Percentiles rank a stretch among this genome's conserved stretches.
phyloP scores from a whole-genome alignment of 2,329 filamentous ascomycete genomes.

The Fusarium sp. region DNA sequence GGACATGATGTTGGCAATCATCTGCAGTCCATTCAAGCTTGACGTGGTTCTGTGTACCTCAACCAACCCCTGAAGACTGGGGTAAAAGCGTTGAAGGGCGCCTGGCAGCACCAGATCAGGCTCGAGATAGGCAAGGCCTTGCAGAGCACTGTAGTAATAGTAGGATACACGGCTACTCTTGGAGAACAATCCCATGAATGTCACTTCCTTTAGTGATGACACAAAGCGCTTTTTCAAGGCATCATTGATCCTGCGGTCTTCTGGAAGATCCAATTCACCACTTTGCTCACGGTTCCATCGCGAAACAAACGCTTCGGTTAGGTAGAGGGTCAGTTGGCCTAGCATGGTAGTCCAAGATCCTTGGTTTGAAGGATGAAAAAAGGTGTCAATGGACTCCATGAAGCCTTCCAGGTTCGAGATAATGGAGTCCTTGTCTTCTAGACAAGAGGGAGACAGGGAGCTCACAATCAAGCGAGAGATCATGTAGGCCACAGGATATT shows the following conservation, averaged over 20 bases:
- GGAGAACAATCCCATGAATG: conserved; percentile 97
- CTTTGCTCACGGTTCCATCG: conserved; percentile 96
- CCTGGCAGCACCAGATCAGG: conserved; percentile 92
- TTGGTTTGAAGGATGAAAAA: conserved; percentile 98
- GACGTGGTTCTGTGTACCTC: conserved; percentile 97
- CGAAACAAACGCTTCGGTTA: conserved; percentile 96
- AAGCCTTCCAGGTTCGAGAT: conserved; percentile 87
- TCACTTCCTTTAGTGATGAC: conserved; percentile 85
- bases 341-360: conserved; percentile 90
- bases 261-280: conserved; percentile 87
- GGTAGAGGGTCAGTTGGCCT: conserved; percentile 88
- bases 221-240: conserved; percentile 91
- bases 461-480: conserved; percentile 93
- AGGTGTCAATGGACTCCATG: conserved; percentile 95
- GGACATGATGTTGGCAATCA: conserved; percentile 90
- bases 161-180: conserved; percentile 93
- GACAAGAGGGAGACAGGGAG: conserved; percentile 85
- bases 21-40: conserved; percentile 88
- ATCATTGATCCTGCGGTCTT: conserved; percentile 79
- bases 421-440: conserved; percentile 80
- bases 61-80: conserved; percentile 93
- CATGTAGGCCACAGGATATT: conserved; percentile 90
- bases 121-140: conserved; percentile 89
- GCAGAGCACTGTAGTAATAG: conserved; percentile 89
- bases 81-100: conserved; percentile 94